phyloP scores from a whole-genome alignment of 1,139 yeast genomes.

The Pichia sp. region DNA sequence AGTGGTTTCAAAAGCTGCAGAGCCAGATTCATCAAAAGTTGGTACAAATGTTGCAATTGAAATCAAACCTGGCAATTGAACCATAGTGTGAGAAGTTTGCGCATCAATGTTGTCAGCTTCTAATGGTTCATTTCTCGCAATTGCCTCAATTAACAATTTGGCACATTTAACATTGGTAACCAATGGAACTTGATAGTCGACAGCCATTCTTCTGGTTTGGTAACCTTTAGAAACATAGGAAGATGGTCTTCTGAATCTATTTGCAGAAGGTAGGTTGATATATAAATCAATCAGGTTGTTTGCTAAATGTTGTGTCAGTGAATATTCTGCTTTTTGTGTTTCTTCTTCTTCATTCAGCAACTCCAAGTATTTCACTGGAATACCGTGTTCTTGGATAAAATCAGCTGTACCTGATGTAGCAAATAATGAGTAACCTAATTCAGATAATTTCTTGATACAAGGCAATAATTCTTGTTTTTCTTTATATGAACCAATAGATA shows the following conservation, averaged over 20 bases:
- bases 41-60: conserved; percentile 79
- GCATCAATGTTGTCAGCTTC: conserved; percentile 77
- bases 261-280: conserved; percentile 92
- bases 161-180: conserved; percentile 98
- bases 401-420: conserved; percentile 99
- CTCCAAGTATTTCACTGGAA: conserved; percentile 93
- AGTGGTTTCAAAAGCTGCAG: conserved; percentile 54
- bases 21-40: conserved; percentile 43
- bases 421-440: conserved; percentile 82
- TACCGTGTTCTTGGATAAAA: conserved; percentile 87
- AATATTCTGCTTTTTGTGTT: conserved; percentile 85
- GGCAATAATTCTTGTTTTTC: conserved; percentile 94
- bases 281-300: conserved; percentile 93
- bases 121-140: conserved; percentile 61
- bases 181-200: conserved; percentile 94
- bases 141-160: conserved; percentile 87
- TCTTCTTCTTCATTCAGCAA: conserved; percentile 60
- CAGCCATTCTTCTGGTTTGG: conserved; percentile 99
- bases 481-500: conserved; percentile 96
- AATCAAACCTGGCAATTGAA: conserved; percentile 79
- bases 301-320: conserved; percentile 92
- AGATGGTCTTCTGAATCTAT: conserved; percentile 98
- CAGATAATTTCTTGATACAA: conserved; percentile 70
- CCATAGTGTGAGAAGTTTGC: conserved; percentile 82
- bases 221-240: conserved; percentile 96